These are phyloP conservation scores for Alternaria novae-zelandiae DNA, from an alignment of 2,329 filamentous ascomycete species.

Conservation along the genomic window DNA sequence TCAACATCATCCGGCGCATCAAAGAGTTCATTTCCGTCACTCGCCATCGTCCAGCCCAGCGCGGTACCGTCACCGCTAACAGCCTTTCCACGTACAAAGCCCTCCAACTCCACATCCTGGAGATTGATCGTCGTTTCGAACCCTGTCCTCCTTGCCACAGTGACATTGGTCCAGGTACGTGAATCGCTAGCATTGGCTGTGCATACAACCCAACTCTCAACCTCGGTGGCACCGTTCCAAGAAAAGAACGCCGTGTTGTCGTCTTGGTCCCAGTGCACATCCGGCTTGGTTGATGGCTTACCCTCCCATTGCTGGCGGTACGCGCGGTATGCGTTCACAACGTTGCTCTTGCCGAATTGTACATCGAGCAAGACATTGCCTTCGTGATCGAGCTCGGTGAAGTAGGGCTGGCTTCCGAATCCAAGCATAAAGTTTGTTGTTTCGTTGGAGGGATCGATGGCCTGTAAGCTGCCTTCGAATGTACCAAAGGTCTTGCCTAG, in stretches of 20 bases:
- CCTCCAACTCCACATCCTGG: conserved; percentile 2
- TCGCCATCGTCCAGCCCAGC: conserved; percentile 15
- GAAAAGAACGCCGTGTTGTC: conserved; percentile 23
- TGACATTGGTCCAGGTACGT: conserved; percentile 17
- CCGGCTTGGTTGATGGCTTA: conserved; percentile 21
- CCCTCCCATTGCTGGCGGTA: conserved; percentile 36
- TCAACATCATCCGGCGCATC: conserved; percentile 20
- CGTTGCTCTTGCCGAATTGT: conserved; percentile 47
- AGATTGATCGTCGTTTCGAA: conserved; percentile 23
- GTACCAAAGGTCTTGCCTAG: conserved; percentile 45
- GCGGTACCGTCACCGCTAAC: conserved; percentile 9
- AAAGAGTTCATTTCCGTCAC: conserved; percentile 10
- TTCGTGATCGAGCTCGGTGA: conserved; percentile 53
- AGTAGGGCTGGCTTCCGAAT: conserved; percentile 57
- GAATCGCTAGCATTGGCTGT: conserved; percentile 21
- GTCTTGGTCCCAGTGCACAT: conserved; percentile 19
- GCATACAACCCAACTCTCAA: conserved; percentile 38
- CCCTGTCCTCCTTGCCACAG: conserved; percentile 13
- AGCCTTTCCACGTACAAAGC: conserved; percentile 18
- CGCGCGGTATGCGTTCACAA: conserved; percentile 48
- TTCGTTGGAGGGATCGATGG: conserved; percentile 32
- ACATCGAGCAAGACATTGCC: conserved; percentile 52
- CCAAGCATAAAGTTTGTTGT: conserved; percentile 56
- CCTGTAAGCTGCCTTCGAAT: conserved; percentile 51
- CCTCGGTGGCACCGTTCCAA: conserved; percentile 38